Base-by-base conservation (phyloP, 768 basidiomycete species). In the Kwoniella dejecticola region DNA sequence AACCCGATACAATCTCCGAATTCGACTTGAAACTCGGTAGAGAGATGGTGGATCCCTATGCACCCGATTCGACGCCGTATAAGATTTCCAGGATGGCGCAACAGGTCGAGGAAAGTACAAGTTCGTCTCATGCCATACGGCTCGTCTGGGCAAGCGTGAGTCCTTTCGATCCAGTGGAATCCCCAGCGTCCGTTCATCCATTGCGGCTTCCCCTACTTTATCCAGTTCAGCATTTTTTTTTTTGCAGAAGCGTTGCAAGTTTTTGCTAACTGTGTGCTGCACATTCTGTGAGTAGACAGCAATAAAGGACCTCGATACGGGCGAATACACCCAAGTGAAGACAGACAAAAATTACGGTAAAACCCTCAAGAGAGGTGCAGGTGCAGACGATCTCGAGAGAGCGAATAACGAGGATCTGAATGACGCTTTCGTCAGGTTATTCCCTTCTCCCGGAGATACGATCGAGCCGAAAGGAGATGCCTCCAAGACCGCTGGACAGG, bases 71-170 rank as follows among this genome's bases (percentile, higher is more conserved):
- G 8, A 52, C 36, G 21, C 13, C 2, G 10, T 15, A 13, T 8
- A 36, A 60, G n/a, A 48, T 57, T n/a, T 8, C 10, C 4, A 36
- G 15, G 36, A 57, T 57, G 56, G 17, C 5, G 2, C 19, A 27
- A 7, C 48, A 60, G 21, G 58, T 60, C 3, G 27, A 30, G 11
- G 33, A 44, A 3, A 50, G 24, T 24, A 52, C 58, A 4, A 60
- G 58, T 36, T 24, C 13, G 11, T 23, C 26, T 5, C 23, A 60
- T 52, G 48, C 48, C n/a, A 17, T 52, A 7, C 17, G 49, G 23
- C n/a, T 42, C 13, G 31, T 52, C 24, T 50, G 58, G 48, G 58
- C 47, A 6, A 21, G 52, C 38, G 58, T 52, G 41, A 52, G 58
- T 60, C 11, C 17, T 56, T n/a, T n/a, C n/a, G n/a, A n/a, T n/a